Conservation (phyloP, 805 yeast genomes). For the Sungouiozyma ichnusensis region DNA sequence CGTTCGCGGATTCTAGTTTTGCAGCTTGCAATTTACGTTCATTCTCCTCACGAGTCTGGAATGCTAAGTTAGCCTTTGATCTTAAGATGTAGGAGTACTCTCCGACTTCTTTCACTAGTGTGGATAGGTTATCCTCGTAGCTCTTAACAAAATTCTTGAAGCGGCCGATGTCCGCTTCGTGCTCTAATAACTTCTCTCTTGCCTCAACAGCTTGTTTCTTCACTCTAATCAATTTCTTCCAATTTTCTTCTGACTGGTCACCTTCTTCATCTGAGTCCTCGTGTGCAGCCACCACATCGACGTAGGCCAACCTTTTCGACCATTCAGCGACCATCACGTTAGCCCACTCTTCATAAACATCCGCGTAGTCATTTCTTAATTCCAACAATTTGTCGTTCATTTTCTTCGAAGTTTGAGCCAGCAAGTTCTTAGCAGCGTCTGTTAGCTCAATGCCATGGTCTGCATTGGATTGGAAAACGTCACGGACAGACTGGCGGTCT, state of each 20-base stretch:
- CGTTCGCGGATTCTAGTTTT: background rate
- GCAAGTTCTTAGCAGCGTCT: conserved; percentile 25
- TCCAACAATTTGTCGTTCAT: conserved; percentile 30
- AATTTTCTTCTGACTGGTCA: conserved; percentile 36
- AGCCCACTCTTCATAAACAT: conserved; percentile 63
- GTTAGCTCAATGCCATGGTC: conserved; percentile 13
- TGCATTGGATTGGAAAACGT: conserved; percentile 26
- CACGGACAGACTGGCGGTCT: conserved; percentile 40
- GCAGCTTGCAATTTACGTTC: conserved; percentile 14
- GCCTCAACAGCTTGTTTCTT: conserved; percentile 45
- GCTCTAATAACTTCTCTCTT: conserved; percentile 41
- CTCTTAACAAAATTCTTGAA: conserved; percentile 26
- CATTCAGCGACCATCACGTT: conserved; percentile 58
- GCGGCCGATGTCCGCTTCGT: conserved; percentile 4
- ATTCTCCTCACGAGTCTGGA: conserved; percentile 42
- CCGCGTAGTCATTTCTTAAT: conserved; percentile 40
- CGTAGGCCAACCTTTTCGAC: conserved; percentile 44
- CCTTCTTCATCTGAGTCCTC: conserved; percentile 22
- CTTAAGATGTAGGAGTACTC: conserved; percentile 47
- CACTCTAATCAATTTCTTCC: conserved; percentile 50
- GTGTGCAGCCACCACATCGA: conserved; percentile 23
- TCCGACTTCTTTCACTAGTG: conserved; percentile 48
- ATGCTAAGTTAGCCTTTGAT: conserved; percentile 47
- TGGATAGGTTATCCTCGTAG: conserved; percentile 33
- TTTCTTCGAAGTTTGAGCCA: conserved; percentile 24